Conservation (phyloP, 129 eudicot genomes). For the Flaveria robusta region DNA sequence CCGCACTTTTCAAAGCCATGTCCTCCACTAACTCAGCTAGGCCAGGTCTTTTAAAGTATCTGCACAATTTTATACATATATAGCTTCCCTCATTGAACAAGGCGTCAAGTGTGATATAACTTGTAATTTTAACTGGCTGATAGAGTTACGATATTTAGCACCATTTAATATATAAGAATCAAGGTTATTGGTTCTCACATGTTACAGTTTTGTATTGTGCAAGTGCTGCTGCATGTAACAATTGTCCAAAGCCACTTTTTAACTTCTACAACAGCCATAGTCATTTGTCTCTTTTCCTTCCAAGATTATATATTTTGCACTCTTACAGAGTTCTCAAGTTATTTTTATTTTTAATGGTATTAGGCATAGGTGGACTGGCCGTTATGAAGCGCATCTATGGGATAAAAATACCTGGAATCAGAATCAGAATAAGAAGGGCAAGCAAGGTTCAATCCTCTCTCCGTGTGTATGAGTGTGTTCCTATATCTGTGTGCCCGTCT, state of each 20-base stretch:
- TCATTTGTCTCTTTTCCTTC: conserved; percentile 10
- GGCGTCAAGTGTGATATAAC: not conserved
- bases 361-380: conserved; percentile 99
- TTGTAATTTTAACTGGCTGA: not conserved
- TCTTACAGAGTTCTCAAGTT: conserved; percentile 21
- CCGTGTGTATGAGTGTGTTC: not conserved
- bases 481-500: not conserved
- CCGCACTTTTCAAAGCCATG: not conserved
- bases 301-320: conserved; percentile 4
- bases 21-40: not conserved
- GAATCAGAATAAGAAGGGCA: conserved; percentile 96
- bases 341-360: conserved; percentile 20
- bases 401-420: conserved; percentile 99
- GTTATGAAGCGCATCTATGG: conserved; percentile 99
- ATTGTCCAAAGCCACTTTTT: conserved; percentile 9
- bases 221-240: conserved; percentile 17
- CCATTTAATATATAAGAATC: conserved; percentile 19
- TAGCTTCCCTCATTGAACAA: not conserved
- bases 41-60: not conserved
- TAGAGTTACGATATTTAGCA: conserved; percentile 13
- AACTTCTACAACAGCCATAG: conserved; percentile 18
- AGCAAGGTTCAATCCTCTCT: conserved; percentile 66
- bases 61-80: not conserved
- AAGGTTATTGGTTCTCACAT: conserved; percentile 24
- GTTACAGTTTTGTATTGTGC: not conserved